Conservation (phyloP, 2,329 filamentous ascomycete species). For the Stagonosporopsis chrysanthemi region DNA sequence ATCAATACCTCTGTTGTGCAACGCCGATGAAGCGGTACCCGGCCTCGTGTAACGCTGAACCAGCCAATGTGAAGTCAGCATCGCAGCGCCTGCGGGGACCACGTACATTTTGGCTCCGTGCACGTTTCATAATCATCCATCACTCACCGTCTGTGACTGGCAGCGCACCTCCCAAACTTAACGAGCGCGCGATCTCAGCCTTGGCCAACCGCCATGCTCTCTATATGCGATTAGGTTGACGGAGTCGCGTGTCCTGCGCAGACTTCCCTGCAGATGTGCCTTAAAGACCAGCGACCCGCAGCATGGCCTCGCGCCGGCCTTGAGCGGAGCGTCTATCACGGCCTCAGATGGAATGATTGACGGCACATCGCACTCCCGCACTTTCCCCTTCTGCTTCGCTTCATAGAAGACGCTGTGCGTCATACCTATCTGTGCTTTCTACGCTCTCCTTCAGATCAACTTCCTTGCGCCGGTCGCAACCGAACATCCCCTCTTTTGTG, state of each 20-base stretch:
- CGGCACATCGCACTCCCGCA: slow-evolving; percentile 10
- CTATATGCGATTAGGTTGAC: slow-evolving; percentile 11
- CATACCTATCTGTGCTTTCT: slow-evolving; percentile 22
- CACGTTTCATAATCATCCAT: slow-evolving; percentile 30
- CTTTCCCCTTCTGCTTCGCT: slow-evolving; percentile 10
- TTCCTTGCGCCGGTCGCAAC: slow-evolving; percentile 36
- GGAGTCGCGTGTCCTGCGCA: slow-evolving; percentile 8
- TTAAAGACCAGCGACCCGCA: slow-evolving; percentile 28
- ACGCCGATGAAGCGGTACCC: slow-evolving; percentile 34
- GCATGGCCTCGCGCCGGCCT: slow-evolving; percentile 3
- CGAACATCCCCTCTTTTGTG: slow-evolving; percentile 27
- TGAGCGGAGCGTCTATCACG: slow-evolving; percentile 14
- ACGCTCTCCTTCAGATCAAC: slow-evolving; percentile 19
- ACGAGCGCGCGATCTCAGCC: slow-evolving; percentile 21
- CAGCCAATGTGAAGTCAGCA: slow-evolving; percentile 25
- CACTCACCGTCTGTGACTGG: slow-evolving; percentile 25
- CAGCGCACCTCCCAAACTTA: slow-evolving; percentile 21
- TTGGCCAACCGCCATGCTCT: slow-evolving; percentile 24
- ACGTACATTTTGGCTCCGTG: too few species aligned
- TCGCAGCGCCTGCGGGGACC: not conserved
- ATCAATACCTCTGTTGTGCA: slow-evolving; percentile 18
- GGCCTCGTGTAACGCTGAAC: slow-evolving; percentile 7
- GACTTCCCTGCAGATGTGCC: slow-evolving; percentile 33
- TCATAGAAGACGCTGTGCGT: slow-evolving; percentile 19
- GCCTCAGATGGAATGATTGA: slow-evolving; percentile 12